Evolutionary conservation across 805 yeast genomes (phyloP), one percentile per base, ranked within the genome.

Genomic region (Cyberlindnera petersonii): DNA sequence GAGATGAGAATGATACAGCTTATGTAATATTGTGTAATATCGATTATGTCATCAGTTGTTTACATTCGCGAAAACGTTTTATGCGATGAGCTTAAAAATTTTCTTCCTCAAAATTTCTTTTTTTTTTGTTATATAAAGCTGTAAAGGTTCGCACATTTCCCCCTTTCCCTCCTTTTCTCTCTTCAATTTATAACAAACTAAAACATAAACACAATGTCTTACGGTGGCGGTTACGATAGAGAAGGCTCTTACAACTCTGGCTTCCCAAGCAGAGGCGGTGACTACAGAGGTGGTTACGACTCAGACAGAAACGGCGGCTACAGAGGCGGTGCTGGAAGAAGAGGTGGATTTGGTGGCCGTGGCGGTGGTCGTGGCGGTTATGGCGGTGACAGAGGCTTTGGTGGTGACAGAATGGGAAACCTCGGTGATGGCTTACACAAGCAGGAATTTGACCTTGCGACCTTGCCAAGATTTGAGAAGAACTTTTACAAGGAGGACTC

Each of bases 401-500:
- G 59, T 40, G 64, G 63, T 33, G 63, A 68, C 37, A 59, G 61
- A 46, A 66, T 66, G 59, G 65, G 68, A 44, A 71, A 60, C 48
- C 64, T 76, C 24, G 82, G 83, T 51, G 65, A 65, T 42, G 71
- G 71, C 56, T 69, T 87, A 57, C 65, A 71, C 48, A 75, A 78
- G 49, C 97, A 89, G 55, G 77, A 83, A 47, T 93, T 93, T 86
- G 93, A 86, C 63, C 51, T 76, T 38, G 82, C 75, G 44, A 63
- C 77, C 28, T 69, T 93, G 59, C 95, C 96, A 55, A 79, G 79
- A 59, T 93, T 93, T 60, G 96, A 89, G 67, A 93, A 93, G 72
- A 87, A 93, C 66, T 93, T 93, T 61, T 93, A 93, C 71, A 71
- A 72, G 47, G 98, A 93, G 71, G 82, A 83, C 60, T 85, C 86